A percentile compares a stretch with the other conserved stretches of the same genome.
Evolutionary conservation across 2,329 filamentous ascomycete genomes (phyloP).

Genomic region (Rachicladosporium sp.): DNA sequence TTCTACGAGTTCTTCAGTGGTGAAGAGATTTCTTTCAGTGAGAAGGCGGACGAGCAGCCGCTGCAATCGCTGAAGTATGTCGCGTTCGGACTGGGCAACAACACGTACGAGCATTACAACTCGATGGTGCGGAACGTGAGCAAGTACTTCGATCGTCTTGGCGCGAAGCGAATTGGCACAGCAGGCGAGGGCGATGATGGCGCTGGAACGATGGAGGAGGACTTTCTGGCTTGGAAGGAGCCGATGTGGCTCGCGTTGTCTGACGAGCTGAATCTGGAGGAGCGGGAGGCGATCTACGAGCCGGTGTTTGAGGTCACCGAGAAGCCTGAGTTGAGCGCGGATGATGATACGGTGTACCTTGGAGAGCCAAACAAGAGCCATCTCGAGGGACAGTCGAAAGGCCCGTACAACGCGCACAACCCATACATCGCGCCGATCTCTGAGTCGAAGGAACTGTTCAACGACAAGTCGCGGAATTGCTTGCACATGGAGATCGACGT

Average conservation of each 20-base stretch:
- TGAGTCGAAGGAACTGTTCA: constrained; percentile 86
- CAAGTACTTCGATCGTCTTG: constrained; percentile 66
- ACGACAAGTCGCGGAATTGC: constrained; percentile 81
- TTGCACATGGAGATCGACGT: constrained; percentile 93
- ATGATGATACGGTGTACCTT: constrained; percentile 75
- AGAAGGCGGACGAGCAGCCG: constrained; percentile 56
- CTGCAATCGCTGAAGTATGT: constrained; percentile 83
- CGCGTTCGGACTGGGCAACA: constrained; percentile 92
- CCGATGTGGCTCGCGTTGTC: constrained; percentile 89
- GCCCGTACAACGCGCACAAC: constrained; percentile 80
- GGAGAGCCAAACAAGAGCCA: constrained; percentile 78
- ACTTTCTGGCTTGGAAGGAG: constrained; percentile 98
- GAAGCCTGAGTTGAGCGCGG: constrained; percentile 50
- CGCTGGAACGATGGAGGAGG: constrained; percentile 98
- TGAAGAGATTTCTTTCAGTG: constrained; percentile 71
- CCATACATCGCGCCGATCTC: constrained; percentile 86
- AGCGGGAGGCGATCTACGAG: constrained; percentile 93
- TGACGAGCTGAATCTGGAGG: constrained; percentile 75
- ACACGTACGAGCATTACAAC: constrained; percentile 99
- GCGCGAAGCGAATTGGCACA: constrained; percentile 70
- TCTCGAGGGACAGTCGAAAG: constrained; percentile 69
- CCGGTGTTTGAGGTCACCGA: constrained; percentile 77
- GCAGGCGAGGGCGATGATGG: constrained; percentile 96
- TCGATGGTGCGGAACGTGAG: constrained; percentile 91
- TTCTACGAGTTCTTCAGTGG: constrained; percentile 92